A percentile compares a stretch with the other conserved stretches of the same genome.
Evolutionary conservation across 2,329 filamentous ascomycete genomes (phyloP).

Genomic region (Magnaporthiopsis rhizophila): DNA sequence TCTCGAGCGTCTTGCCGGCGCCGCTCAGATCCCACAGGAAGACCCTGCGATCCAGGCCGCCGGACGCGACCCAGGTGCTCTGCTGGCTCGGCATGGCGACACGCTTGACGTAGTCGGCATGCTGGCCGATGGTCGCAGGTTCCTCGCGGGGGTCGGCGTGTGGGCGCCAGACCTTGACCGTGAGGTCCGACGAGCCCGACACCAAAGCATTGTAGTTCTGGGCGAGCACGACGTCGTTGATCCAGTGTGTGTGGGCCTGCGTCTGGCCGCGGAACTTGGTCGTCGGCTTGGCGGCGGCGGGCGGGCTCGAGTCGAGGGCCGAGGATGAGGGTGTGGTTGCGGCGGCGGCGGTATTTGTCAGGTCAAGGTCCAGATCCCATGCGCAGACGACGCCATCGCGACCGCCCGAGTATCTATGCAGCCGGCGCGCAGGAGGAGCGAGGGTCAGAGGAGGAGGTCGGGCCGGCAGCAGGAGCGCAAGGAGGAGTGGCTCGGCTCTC

Average conservation of each 20-base stretch:
- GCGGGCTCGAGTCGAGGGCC: slow-evolving; percentile 13
- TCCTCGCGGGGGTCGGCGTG: slow-evolving; percentile 56
- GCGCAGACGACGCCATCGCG: slow-evolving; percentile 93
- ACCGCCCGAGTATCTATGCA: slow-evolving; percentile 75
- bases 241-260: slow-evolving; percentile 86
- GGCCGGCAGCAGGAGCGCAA: background rate
- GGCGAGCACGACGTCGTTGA: slow-evolving; percentile 83
- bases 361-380: slow-evolving; percentile 78
- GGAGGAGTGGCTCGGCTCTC: slow-evolving; percentile 7
- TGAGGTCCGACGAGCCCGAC: slow-evolving; percentile 87
- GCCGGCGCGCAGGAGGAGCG: background rate
- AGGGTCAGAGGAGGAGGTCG: slow-evolving; percentile 3
- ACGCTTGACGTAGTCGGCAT: slow-evolving; percentile 94
- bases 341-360: slow-evolving; percentile 25
- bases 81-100: slow-evolving; percentile 61
- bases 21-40: slow-evolving; percentile 90
- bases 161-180: slow-evolving; percentile 88
- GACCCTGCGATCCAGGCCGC: slow-evolving; percentile 86
- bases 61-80: slow-evolving; percentile 84
- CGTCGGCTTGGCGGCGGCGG: slow-evolving; percentile 31
- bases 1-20: slow-evolving; percentile 75
- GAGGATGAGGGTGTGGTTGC: slow-evolving; percentile 17
- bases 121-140: slow-evolving; percentile 77
- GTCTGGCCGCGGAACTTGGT: slow-evolving; percentile 54
- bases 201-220: slow-evolving; percentile 72